Evolutionary conservation across 1,139 yeast genomes (phyloP).

Genomic region (Debaryomyces robertsiae): DNA sequence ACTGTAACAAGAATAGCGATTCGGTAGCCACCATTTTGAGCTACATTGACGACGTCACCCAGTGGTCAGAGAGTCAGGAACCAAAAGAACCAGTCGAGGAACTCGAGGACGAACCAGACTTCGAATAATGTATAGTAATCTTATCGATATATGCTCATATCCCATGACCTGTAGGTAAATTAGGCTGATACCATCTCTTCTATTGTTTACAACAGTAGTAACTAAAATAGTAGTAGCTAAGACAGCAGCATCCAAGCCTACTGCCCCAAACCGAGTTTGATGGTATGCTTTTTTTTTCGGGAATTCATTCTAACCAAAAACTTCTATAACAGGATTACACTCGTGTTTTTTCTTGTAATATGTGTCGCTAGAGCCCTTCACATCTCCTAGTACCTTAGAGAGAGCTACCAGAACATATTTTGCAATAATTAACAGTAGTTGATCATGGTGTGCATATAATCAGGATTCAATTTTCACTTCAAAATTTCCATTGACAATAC

Average conservation of each 20-base stretch:
- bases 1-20: slow-evolving; percentile 70
- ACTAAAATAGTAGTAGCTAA: neutral
- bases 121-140: slow-evolving; percentile 8
- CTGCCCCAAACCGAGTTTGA: too few species aligned
- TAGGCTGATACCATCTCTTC: too few species aligned
- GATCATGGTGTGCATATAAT: slow-evolving; percentile 7
- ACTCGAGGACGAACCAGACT: slow-evolving; percentile 36
- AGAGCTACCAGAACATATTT: neutral
- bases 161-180: too few species aligned
- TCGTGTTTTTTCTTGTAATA: too few species aligned
- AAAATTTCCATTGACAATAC: slow-evolving; percentile 4
- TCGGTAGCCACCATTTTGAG: slow-evolving; percentile 82
- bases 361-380: too few species aligned
- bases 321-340: too few species aligned
- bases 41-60: slow-evolving; percentile 94
- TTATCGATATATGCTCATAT: slow-evolving; percentile 3
- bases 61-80: slow-evolving; percentile 96
- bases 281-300: too few species aligned
- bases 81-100: slow-evolving; percentile 94
- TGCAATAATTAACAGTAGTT: too few species aligned
- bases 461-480: slow-evolving; percentile 2
- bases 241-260: too few species aligned
- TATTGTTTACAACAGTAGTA: too few species aligned
- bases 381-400: neutral
- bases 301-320: too few species aligned